Conservation (phyloP, 805 yeast genomes). For the Schizosaccharomyces japonicus region DNA sequence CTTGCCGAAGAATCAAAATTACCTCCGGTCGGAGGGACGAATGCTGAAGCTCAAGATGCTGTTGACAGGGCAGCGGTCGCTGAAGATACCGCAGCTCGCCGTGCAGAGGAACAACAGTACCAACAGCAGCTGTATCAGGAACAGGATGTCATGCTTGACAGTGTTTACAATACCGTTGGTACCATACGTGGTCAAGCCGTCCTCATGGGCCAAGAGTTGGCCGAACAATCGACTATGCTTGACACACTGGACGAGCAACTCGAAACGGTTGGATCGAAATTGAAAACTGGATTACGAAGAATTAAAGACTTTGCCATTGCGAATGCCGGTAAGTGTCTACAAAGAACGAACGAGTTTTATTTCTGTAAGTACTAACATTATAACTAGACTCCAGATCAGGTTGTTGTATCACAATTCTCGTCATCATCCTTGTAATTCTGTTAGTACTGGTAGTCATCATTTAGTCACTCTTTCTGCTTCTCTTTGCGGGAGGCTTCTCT, state of each 20-base stretch:
- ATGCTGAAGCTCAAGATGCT: background rate
- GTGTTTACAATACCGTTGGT: background rate
- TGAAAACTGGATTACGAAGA: background rate
- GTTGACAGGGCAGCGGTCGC: background rate
- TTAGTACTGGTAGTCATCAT: background rate
- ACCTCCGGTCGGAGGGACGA: no score
- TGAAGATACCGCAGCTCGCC: background rate
- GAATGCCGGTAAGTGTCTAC: background rate
- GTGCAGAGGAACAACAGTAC: background rate
- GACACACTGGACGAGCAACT: background rate
- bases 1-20: background rate
- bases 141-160: constrained; percentile 2
- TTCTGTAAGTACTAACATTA: no score
- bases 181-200: background rate
- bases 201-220: constrained; percentile 2
- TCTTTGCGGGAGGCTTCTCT: no score
- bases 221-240: background rate
- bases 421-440: background rate
- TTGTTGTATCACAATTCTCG: background rate
- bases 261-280: background rate
- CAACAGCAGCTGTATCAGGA: constrained; percentile 1
- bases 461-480: background rate
- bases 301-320: background rate
- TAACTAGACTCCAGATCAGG: constrained; percentile 1
- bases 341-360: no score